Conservation (phyloP, 2,329 filamentous ascomycete species). For the Byssoonygena ceratinophila region DNA sequence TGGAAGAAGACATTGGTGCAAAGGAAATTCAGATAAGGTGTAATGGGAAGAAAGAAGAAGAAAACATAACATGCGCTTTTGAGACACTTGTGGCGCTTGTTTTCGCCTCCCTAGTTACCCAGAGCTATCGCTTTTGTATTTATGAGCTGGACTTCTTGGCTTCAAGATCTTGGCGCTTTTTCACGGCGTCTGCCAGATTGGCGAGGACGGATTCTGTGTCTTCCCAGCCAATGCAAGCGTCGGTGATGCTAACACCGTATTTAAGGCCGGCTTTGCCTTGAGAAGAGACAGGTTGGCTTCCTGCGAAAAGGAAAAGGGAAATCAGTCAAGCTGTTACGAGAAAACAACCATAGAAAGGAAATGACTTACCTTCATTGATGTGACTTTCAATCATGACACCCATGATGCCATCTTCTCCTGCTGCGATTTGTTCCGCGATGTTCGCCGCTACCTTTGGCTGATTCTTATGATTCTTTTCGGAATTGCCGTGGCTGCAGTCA, state of each 20-base stretch:
- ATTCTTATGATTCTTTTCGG: slow-evolving; percentile 90
- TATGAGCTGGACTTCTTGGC: slow-evolving; percentile 2
- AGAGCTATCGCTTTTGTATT: no score
- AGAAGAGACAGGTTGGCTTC: slow-evolving; percentile 80
- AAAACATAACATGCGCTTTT: not conserved
- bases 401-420: slow-evolving; percentile 78
- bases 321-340: not conserved
- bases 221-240: slow-evolving; percentile 92
- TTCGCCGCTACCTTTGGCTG: slow-evolving; percentile 83
- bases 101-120: not conserved
- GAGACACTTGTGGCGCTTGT: not conserved
- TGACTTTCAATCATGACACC: slow-evolving; percentile 99
- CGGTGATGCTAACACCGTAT: slow-evolving; percentile 93
- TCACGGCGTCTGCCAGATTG: slow-evolving; percentile 67
- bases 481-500: slow-evolving; percentile 96
- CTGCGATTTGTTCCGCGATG: slow-evolving; percentile 72
- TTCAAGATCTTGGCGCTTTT: slow-evolving; percentile 50
- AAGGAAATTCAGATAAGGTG: not conserved
- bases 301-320: slow-evolving; percentile 20
- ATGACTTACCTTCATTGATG: slow-evolving; percentile 68
- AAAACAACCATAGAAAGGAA: not conserved
- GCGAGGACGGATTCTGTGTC: slow-evolving; percentile 73
- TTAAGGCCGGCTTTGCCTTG: slow-evolving; percentile 77
- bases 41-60: no score
- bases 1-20: not conserved